phyloP scores from a whole-genome alignment of 2,329 filamentous ascomycete genomes.

The Simplicillium aogashimaense region DNA sequence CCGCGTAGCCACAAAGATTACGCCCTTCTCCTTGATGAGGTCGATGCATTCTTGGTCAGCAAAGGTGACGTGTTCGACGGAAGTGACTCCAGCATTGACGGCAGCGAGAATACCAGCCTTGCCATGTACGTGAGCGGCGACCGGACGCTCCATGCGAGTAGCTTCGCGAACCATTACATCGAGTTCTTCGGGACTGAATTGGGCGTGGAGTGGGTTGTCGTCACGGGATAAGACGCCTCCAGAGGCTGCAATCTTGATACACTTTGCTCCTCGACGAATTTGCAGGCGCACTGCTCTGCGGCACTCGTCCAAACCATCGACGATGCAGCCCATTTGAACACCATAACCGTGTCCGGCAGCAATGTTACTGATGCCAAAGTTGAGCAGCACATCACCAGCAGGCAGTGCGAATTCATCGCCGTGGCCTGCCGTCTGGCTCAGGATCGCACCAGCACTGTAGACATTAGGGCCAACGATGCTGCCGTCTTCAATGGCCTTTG shows the following conservation, averaged over 20 bases:
- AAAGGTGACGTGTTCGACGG: constrained; percentile 29
- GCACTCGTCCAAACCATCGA: constrained; percentile 30
- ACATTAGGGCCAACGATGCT: constrained; percentile 35
- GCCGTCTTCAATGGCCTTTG: constrained; percentile 30
- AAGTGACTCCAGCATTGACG: constrained; percentile 24
- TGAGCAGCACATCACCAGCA: constrained; percentile 21
- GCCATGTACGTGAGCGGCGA: constrained; percentile 29
- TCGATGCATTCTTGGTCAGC: constrained; percentile 28
- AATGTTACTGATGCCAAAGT: constrained; percentile 19
- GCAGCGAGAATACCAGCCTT: constrained; percentile 29
- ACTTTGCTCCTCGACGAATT: constrained; percentile 27
- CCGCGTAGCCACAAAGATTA: constrained; percentile 27
- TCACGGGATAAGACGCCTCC: constrained; percentile 28
- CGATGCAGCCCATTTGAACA: constrained; percentile 15
- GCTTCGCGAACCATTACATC: constrained; percentile 26
- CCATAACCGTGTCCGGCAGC: constrained; percentile 17
- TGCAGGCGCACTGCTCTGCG: constrained; percentile 26
- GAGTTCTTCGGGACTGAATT: constrained; percentile 29
- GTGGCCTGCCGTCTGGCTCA: constrained; percentile 39
- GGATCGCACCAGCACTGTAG: constrained; percentile 31
- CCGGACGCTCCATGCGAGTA: constrained; percentile 20
- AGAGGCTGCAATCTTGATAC: constrained; percentile 29
- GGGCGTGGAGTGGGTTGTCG: constrained; percentile 25
- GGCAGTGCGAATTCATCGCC: constrained; percentile 27
- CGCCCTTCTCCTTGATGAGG: constrained; percentile 24